Percentiles rank a stretch among this genome's conserved stretches.
Conservation (phyloP, 306 rosid genomes). For the Parietaria judaica region DNA sequence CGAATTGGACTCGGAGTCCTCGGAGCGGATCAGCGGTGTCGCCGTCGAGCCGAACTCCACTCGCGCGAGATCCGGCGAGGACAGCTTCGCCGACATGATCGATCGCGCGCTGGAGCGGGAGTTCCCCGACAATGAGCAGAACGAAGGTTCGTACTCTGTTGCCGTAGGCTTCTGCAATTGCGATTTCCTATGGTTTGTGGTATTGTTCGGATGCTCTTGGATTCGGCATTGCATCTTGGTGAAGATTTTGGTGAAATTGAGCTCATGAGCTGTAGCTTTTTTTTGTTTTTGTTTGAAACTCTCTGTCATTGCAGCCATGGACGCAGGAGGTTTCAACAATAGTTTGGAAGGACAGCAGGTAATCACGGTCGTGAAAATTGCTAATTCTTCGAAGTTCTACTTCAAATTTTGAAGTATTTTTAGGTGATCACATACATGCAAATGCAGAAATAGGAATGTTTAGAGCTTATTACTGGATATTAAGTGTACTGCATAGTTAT, state of each 20-base stretch:
- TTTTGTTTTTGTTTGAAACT: conserved; percentile 3
- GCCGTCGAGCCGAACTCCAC: conserved; percentile 39
- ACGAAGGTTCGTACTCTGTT: conserved; percentile 41
- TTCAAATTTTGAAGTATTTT: neutral
- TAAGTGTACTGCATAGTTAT: too few relatives aligned
- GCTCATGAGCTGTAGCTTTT: neutral
- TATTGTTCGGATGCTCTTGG: conserved; percentile 1
- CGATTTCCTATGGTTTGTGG: conserved; percentile 11
- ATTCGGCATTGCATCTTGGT: neutral
- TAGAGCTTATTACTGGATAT: neutral
- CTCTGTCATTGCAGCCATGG: conserved; percentile 47
- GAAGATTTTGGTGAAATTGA: conserved; percentile 1
- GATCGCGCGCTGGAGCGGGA: conserved; percentile 90
- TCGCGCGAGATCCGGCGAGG: conserved; percentile 53
- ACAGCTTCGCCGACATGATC: conserved; percentile 76
- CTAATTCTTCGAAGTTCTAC: neutral
- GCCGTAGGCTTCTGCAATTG: conserved; percentile 12
- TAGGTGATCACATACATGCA: neutral
- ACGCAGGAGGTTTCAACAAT: conserved; percentile 75
- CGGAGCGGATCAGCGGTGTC: conserved; percentile 44
- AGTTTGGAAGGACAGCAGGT: conserved; percentile 84
- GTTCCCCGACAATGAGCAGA: conserved; percentile 82
- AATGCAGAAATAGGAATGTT: neutral
- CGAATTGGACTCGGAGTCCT: conserved; percentile 25
- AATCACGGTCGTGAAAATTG: neutral